Evolutionary conservation across 2,329 filamentous ascomycete genomes (phyloP).

Genomic region (Cadophora gregata): DNA sequence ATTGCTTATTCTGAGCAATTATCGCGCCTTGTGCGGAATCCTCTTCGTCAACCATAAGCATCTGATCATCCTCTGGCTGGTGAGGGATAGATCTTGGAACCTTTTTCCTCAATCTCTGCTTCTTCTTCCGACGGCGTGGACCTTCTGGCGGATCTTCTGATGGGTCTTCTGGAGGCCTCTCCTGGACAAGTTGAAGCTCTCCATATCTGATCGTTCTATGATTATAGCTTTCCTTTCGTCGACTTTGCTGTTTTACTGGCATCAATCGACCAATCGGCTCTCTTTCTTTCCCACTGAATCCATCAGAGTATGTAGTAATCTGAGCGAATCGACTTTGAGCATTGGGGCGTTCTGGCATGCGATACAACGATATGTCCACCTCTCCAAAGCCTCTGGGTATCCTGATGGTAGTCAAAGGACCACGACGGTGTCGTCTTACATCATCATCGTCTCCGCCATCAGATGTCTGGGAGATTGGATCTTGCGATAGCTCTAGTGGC

Average conservation of each 20-base stretch:
- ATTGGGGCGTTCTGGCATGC: slow-evolving; percentile 28
- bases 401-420: neutral
- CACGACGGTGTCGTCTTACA: neutral
- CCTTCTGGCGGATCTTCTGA: neutral
- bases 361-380: slow-evolving; percentile 31
- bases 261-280: slow-evolving; percentile 36
- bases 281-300: slow-evolving; percentile 39
- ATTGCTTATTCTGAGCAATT: neutral
- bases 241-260: slow-evolving; percentile 24
- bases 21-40: neutral
- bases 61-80: neutral
- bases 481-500: slow-evolving; percentile 32
- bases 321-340: neutral
- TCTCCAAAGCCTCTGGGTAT: slow-evolving; percentile 16
- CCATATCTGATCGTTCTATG: slow-evolving; percentile 17
- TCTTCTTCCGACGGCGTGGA: neutral
- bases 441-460: slow-evolving; percentile 8
- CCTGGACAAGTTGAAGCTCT: slow-evolving; percentile 27
- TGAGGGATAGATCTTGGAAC: neutral
- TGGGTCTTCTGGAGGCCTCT: slow-evolving; percentile 1
- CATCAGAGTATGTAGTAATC: slow-evolving; percentile 35
- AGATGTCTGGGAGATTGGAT: slow-evolving; percentile 37
- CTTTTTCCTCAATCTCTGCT: neutral
- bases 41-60: neutral
- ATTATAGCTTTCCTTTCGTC: slow-evolving; percentile 10